phyloP scores from a whole-genome alignment of 2,329 filamentous ascomycete species.

The Trichoderma endophyticum region DNA sequence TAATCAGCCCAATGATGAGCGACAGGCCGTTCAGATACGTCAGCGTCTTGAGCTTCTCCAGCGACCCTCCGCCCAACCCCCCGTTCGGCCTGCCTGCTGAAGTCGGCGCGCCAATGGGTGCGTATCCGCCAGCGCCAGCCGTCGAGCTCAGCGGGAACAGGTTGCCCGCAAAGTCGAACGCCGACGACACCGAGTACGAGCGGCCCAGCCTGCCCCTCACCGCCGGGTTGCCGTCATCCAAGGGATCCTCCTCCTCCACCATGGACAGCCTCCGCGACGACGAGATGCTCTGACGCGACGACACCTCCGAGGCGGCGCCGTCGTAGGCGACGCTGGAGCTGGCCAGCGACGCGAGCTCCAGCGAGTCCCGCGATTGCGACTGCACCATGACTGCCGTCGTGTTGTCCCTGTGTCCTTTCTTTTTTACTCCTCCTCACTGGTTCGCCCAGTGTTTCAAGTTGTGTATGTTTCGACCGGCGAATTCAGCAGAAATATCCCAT shows the following conservation, averaged over 20 bases:
- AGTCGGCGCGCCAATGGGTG: conserved; percentile 76
- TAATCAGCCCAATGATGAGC: conserved; percentile 87
- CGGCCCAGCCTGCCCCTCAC: conserved; percentile 47
- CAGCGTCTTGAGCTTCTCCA: conserved; percentile 94
- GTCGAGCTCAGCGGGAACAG: conserved; percentile 90
- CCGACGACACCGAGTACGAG: conserved; percentile 86
- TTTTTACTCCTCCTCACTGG: neutral
- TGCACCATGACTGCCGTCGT: conserved; percentile 38
- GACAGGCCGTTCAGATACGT: conserved; percentile 93
- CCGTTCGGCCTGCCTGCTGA: conserved; percentile 46
- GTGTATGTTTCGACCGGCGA: conserved; percentile 9
- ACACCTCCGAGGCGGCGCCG: conserved; percentile 58
- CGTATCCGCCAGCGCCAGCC: conserved; percentile 68
- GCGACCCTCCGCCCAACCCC: conserved; percentile 66
- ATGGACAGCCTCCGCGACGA: conserved; percentile 91
- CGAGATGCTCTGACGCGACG: conserved; percentile 79
- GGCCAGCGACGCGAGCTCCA: conserved; percentile 92
- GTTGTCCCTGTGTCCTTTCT: neutral
- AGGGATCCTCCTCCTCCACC: conserved; percentile 73
- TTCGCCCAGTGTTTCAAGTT: neutral
- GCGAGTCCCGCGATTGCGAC: conserved; percentile 72
- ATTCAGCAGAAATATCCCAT: conserved; percentile 29
- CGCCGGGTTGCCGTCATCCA: conserved; percentile 56
- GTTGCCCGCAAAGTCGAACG: conserved; percentile 92
- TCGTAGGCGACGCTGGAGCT: conserved; percentile 63